Evolutionary conservation across 768 basidiomycete species (phyloP).

Genomic region (Scleroderma bovista): DNA sequence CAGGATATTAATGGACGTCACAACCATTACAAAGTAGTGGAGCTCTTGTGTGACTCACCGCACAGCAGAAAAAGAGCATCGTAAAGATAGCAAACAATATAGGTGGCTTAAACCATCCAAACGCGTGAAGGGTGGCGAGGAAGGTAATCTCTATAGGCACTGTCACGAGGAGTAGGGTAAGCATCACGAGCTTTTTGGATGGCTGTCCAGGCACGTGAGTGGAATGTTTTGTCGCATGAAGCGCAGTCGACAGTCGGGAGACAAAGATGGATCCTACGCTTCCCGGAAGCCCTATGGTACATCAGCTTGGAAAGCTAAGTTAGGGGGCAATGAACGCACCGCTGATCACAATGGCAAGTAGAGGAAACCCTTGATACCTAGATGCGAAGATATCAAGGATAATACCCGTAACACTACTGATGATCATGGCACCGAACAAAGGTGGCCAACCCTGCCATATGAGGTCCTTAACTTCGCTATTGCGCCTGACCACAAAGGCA

Average conservation of each 20-base stretch:
- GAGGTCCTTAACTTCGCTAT: conserved; percentile 64
- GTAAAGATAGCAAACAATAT: conserved; percentile 64
- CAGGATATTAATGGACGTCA: background rate
- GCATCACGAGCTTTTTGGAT: conserved; percentile 51
- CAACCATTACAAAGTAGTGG: background rate
- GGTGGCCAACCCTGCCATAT: conserved; percentile 87
- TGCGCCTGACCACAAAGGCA: conserved; percentile 53
- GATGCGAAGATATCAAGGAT: conserved; percentile 88
- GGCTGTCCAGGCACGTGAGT: conserved; percentile 10
- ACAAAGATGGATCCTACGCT: conserved; percentile 88
- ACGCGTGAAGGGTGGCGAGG: conserved; percentile 51
- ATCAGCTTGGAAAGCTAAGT: background rate
- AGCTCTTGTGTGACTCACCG: conserved; percentile 62
- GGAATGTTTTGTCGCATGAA: conserved; percentile 47
- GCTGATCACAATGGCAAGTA: conserved; percentile 84
- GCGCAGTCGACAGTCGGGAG: conserved; percentile 82
- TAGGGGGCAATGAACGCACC: conserved; percentile 39
- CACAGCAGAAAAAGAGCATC: conserved; percentile 65
- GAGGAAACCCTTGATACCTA: conserved; percentile 79
- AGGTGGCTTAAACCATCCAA: conserved; percentile 78
- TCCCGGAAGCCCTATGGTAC: conserved; percentile 66
- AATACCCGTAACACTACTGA: conserved; percentile 84
- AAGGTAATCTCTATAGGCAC: conserved; percentile 80
- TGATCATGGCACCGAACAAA: conserved; percentile 83
- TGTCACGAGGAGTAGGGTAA: conserved; percentile 68